These are phyloP conservation scores for Lanmaoa rubissima DNA, from an alignment of 768 basidiomycete genomes.

Conservation along the genomic window DNA sequence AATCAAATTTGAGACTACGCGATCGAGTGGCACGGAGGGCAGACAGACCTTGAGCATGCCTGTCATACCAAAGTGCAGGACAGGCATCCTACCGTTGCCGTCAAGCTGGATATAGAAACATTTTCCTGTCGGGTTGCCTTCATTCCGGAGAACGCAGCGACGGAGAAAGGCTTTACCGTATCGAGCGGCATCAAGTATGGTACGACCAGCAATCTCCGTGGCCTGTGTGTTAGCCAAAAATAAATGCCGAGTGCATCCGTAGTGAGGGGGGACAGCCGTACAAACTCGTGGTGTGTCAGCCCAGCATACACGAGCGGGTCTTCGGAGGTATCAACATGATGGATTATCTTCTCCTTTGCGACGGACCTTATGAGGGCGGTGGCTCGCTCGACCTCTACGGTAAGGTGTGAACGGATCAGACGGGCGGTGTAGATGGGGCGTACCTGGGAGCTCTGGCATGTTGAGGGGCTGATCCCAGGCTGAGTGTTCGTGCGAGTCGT, in stretches of 20 bases:
- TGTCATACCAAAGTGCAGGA: slow-evolving; percentile 84
- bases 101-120: slow-evolving; percentile 66
- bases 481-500: neutral
- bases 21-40: neutral
- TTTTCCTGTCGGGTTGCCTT: slow-evolving; percentile 43
- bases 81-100: slow-evolving; percentile 59
- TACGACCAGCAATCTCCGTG: slow-evolving; percentile 50
- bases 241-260: slow-evolving; percentile 4
- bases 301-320: slow-evolving; percentile 66
- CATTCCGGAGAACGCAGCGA: neutral
- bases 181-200: slow-evolving; percentile 45
- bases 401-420: neutral
- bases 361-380: slow-evolving; percentile 50
- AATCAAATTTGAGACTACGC: neutral
- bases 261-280: slow-evolving; percentile 33
- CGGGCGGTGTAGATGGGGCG: neutral
- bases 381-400: slow-evolving; percentile 68
- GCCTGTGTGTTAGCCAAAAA: slow-evolving; percentile 38
- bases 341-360: slow-evolving; percentile 53
- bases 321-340: slow-evolving; percentile 53
- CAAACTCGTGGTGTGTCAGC: slow-evolving; percentile 57
- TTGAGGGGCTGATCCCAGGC: neutral
- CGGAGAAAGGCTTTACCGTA: slow-evolving; percentile 43
- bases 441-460: slow-evolving; percentile 54
- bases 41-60: slow-evolving; percentile 66